Base-by-base conservation (phyloP, 2,329 filamentous ascomycete species). In the Aspergillus sp. region DNA sequence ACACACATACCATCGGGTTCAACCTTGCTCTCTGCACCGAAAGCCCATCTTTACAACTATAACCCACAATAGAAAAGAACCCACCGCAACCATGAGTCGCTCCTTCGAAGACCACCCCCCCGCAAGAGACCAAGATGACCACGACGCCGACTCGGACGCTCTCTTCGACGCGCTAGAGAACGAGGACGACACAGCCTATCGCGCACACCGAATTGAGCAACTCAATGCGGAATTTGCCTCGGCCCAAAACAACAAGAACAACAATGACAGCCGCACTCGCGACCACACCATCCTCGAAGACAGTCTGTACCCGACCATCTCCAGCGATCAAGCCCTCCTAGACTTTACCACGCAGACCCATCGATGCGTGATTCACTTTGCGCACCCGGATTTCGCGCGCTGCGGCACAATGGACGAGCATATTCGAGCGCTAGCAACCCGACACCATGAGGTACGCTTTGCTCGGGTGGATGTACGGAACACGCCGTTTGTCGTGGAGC, bases 341-440 rank as follows among this genome's bases (percentile, higher is more conserved):
- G 81, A 85, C 64, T 84, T 87, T 64, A 87, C 86, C 8, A 88
- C 86, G 7, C 79, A 80, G 51, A 82, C 81, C 11, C 81, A 84
- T 61, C 75, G 82, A 25, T 86, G 83, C 66, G 78, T 88, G 1
- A 82, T 88, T 23, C 86, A 88, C 70, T 88, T 88, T 72, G 85
- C 83, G 71, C 86, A 88, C 68, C 80, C 84, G 2, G 86, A 88
- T 68, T 88, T 88, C 72, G 79, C 82, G 19, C 82, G 86, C 57
- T 88, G 86, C 73, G 75, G 77, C 10, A 81, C 85, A 57, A 88
- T 88, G 86, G 86, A 88, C 69, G 77, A 77, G 52, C 84, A 85
- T 70, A 77, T 88, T 10, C 77, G 81, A 52, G 74, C 81, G 23
- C 70, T 81, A 38, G 76, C 78, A 21, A 62, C 66, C 47, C 68